Percentiles rank a stretch among this genome's conserved stretches.
These are phyloP conservation scores for Leccinum variicolor DNA, from an alignment of 768 basidiomycete species.

Conservation along the genomic window DNA sequence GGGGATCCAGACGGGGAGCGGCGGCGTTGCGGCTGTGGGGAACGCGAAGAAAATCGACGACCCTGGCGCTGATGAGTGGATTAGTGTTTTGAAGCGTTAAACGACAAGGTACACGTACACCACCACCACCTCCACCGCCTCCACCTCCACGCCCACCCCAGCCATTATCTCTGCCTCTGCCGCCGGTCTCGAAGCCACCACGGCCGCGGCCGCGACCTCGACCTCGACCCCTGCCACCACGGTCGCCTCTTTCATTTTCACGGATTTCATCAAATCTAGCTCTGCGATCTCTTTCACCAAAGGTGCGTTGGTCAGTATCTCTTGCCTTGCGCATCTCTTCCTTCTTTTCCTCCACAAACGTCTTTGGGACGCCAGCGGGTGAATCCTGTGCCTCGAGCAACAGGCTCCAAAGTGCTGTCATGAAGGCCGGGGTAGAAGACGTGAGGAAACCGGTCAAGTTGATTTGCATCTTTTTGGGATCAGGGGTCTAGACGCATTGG, in stretches of 20 bases:
- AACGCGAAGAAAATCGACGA: slow-evolving; percentile 44
- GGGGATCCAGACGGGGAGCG: slow-evolving; percentile 39
- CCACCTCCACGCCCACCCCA: slow-evolving; percentile 70
- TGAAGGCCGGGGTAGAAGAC: slow-evolving; percentile 81
- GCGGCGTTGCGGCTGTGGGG: slow-evolving; percentile 46
- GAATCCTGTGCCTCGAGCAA: slow-evolving; percentile 92
- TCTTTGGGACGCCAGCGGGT: slow-evolving; percentile 83
- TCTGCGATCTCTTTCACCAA: slow-evolving; percentile 71
- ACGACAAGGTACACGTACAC: slow-evolving; percentile 20
- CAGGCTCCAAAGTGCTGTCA: slow-evolving; percentile 84
- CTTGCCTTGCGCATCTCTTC: slow-evolving; percentile 77
- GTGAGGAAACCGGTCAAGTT: slow-evolving; percentile 91
- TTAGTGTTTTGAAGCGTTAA: slow-evolving; percentile 5
- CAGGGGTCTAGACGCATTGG: slow-evolving; percentile 58
- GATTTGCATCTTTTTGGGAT: slow-evolving; percentile 95
- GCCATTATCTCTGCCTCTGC: slow-evolving; percentile 52
- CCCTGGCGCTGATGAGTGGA: slow-evolving; percentile 35
- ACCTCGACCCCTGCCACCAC: slow-evolving; percentile 52
- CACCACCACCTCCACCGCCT: slow-evolving; percentile 54
- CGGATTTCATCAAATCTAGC: slow-evolving; percentile 66
- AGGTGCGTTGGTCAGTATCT: slow-evolving; percentile 58
- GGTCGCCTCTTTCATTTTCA: slow-evolving; percentile 51
- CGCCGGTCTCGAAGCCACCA: slow-evolving; percentile 48
- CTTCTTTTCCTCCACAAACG: slow-evolving; percentile 91
- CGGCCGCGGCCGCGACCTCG: slow-evolving; percentile 55